Evolutionary conservation across 1,284 basidiomycete species (phyloP), one percentile per base, ranked within the genome.

Genomic region (Leccinum angustisporum): DNA sequence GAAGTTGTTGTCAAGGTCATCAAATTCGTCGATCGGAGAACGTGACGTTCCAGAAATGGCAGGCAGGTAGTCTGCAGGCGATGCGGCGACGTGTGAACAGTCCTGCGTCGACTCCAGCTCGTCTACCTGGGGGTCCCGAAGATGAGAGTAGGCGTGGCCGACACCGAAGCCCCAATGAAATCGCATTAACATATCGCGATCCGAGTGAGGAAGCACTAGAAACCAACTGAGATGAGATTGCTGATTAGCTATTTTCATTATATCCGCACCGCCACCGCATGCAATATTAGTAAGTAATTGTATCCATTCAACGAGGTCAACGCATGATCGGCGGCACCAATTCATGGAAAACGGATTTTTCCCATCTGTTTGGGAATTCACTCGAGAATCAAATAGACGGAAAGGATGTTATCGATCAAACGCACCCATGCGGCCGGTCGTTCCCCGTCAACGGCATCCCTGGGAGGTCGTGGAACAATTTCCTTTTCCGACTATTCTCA

Each of bases 131-230:
- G 33, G 10, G 11, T 33, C 33, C 33, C 33, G 33, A 33, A 33
- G 33, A 33, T 33, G 33, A 33, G 33, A 33, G 11, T 33, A 33
- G 10, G 33, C 11, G 33, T 33, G 33, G 33, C 31, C 31, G 31
- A 31, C 31, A 31, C 31, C 31, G 31, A 31, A 31, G 31, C 31
- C 31, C 31, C 31, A 31, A 31, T 31, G 31, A 31, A 31, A 31
- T 31, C 31, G 31, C 31, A 27, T 27, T 27, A 27, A 27, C 27
- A 27, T 27, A 27, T 27, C 27, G 27, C 27, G 27, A 27, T 27
- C 8, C 82, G 74, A 9, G 80, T 80, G 21, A 83, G 71, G 70
- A 81, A 83, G 67, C 80, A 82, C 67, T 71, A 65, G 34, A 33
- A 65, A 64, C 62, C 62, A 71, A 70, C 71, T 72, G 70, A 71